Percentiles rank a stretch among this genome's conserved stretches.
These are phyloP conservation scores for Vitis amurensis DNA, from an alignment of 164 flowering plant species.

Conservation along the genomic window DNA sequence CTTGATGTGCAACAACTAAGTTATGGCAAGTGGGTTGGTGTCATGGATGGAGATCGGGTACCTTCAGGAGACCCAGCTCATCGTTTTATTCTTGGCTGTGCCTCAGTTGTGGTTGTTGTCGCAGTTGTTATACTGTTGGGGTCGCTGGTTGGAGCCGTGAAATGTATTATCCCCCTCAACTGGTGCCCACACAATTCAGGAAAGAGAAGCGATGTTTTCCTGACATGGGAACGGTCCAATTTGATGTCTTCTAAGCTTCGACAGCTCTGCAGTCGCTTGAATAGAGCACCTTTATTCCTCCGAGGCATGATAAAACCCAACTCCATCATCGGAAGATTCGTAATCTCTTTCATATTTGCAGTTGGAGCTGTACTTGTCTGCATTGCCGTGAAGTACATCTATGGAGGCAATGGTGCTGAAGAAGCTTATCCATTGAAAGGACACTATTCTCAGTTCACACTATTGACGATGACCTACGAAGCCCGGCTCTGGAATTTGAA, in stretches of 20 bases:
- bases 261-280: conserved; percentile 67
- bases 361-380: conserved; percentile 56
- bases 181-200: conserved; percentile 58
- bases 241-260: conserved; percentile 52
- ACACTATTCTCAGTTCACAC: conserved; percentile 82
- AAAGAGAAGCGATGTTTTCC: conserved; percentile 58
- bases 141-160: conserved; percentile 72
- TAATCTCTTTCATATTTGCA: conserved; percentile 39
- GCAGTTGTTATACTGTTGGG: conserved; percentile 57
- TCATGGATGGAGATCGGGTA: conserved; percentile 89
- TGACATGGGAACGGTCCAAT: conserved; percentile 55
- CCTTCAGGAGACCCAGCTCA: conserved; percentile 71
- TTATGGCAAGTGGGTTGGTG: conserved; percentile 76
- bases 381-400: conserved; percentile 53
- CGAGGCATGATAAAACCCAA: conserved; percentile 57
- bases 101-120: conserved; percentile 45
- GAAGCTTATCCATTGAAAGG: conserved; percentile 71
- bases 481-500: conserved; percentile 93
- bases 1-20: conserved; percentile 75
- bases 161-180: conserved; percentile 63
- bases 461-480: conserved; percentile 88
- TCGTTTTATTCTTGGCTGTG: conserved; percentile 62
- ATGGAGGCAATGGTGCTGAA: conserved; percentile 84
- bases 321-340: conserved; percentile 47
- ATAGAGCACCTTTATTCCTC: conserved; percentile 41